Evolutionary conservation across 2,329 filamentous ascomycete genomes (phyloP).

Genomic region (Penicillium italicum): DNA sequence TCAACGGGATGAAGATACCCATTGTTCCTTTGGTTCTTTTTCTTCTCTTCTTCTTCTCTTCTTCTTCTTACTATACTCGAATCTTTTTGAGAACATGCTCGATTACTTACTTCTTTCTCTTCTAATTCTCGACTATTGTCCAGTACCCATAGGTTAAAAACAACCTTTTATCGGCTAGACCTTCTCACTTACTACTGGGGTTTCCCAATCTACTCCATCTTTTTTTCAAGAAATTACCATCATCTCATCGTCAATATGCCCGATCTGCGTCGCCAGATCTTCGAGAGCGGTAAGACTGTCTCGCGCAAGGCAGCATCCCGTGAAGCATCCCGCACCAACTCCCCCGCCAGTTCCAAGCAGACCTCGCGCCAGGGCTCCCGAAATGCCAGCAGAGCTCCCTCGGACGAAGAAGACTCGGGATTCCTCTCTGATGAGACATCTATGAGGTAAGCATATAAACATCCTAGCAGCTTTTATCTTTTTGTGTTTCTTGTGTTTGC

Average conservation of each 20-base stretch:
- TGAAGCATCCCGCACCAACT: slow-evolving; percentile 51
- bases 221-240: background rate
- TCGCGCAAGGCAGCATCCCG: slow-evolving; percentile 60
- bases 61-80: background rate
- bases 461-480: background rate
- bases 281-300: slow-evolving; percentile 63
- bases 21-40: background rate
- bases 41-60: background rate
- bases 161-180: background rate
- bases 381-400: slow-evolving; percentile 52
- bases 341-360: slow-evolving; percentile 50
- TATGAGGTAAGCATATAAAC: slow-evolving; percentile 48
- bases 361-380: slow-evolving; percentile 54
- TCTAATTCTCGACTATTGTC: background rate
- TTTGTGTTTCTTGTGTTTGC: background rate
- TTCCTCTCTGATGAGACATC: slow-evolving; percentile 57
- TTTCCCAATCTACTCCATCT: background rate
- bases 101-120: background rate
- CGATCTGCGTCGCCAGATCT: slow-evolving; percentile 54
- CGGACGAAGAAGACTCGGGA: slow-evolving; percentile 57
- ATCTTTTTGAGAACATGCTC: slow-evolving; percentile 1
- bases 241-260: slow-evolving; percentile 37
- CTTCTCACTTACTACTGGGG: background rate
- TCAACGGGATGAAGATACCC: background rate
- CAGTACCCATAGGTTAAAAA: slow-evolving; percentile 2